Conservation (phyloP, 176 grass and related monocot species). For the Oropetium thomaeum region DNA sequence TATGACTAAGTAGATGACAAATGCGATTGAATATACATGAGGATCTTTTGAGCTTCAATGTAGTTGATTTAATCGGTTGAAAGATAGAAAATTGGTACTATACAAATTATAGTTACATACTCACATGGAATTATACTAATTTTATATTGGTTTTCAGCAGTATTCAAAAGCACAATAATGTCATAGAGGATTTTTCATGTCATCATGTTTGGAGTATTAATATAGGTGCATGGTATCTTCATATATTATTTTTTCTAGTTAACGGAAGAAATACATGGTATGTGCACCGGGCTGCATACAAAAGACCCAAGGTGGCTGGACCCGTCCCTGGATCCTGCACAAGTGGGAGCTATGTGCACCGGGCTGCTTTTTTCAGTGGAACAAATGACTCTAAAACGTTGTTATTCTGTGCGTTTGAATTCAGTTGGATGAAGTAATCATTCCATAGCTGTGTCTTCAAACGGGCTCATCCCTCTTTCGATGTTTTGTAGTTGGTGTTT, state of each 20-base stretch:
- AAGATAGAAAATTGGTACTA: neutral
- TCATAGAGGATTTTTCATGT: conserved; percentile 13
- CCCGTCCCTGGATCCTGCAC: too few species aligned
- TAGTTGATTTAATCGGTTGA: neutral
- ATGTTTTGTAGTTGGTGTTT: conserved; percentile 43
- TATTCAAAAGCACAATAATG: conserved; percentile 1
- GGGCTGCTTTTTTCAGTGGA: too few species aligned
- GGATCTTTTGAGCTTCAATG: conserved; percentile 6
- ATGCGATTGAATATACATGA: neutral
- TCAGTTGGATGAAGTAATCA: neutral
- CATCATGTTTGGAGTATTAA: neutral
- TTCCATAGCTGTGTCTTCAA: neutral
- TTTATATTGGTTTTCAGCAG: conserved; percentile 17
- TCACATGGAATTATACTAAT: conserved; percentile 6
- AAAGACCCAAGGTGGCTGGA: too few species aligned
- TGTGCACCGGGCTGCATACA: too few species aligned
- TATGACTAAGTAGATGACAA: neutral
- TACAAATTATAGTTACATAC: neutral
- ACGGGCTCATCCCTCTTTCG: neutral
- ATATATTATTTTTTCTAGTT: neutral
- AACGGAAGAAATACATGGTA: neutral
- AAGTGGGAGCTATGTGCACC: too few species aligned
- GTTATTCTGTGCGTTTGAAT: neutral
- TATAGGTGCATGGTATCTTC: neutral
- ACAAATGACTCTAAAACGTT: neutral